Evolutionary conservation across 371 early-diverging fungal genomes (phyloP), one percentile per base, ranked within the genome.

Genomic region (Mucor velutinosus): DNA sequence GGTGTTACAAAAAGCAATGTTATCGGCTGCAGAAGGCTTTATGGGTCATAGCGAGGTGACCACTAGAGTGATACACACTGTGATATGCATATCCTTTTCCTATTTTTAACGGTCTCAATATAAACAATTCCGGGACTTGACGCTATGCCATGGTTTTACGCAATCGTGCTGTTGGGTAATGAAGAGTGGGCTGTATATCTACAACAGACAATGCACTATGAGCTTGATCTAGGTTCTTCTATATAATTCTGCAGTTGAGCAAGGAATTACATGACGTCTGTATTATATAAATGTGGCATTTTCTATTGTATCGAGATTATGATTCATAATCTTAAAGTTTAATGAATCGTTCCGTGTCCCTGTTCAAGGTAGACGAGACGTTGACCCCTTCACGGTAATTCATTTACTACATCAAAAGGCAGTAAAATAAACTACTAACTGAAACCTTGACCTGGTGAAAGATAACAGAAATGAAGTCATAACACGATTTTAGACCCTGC

Each of bases 381-480:
- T 41, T 41, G 2, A 1, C 41, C 14, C 17, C 41, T 17, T 41
- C 17, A 41, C 41, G 47, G 21, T 47, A 21, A 47, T 47, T 47
- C 47, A 47, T 47, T 47, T 47, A 19, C 7, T 19, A 10, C 21
- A 47, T 21, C 47, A 21, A 45, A 19, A 47, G 8, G n/a, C n/a
- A 47, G 11, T 21, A 47, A 47, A 1, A 19, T 47, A 47, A 21
- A 1, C 7, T 6, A 21, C 6, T 3, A 47, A 11, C 47, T 21
- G 47, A 47, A 47, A 47, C 47, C 30, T 30, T 30, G 30, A 25
- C 56, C 56, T 55, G 29, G 25, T 17, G 11, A 29, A 29, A 55
- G 56, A 55, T 55, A 29, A 55, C 2, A 56, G 14, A 27, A 53
- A 53, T 53, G 53, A 53, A 53, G 53, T 53, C 53, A 53, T 53